Percentiles rank a stretch among this genome's conserved stretches.
Conservation (phyloP, 768 basidiomycete species). For the Royoungia palumana region DNA sequence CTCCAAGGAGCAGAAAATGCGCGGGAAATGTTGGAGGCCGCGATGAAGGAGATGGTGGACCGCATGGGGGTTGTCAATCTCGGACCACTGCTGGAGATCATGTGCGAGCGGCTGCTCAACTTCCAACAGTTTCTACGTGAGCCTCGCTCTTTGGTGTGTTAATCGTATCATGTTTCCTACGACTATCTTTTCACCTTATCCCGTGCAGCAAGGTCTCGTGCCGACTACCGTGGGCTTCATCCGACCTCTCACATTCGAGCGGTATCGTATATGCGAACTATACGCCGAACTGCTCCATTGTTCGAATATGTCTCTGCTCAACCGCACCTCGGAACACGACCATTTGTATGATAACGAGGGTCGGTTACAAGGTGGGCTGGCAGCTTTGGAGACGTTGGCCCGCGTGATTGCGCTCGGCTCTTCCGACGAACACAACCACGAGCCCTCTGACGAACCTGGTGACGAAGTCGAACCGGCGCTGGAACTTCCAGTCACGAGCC, state of each 20-base stretch:
- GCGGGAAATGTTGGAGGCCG: constrained; percentile 62
- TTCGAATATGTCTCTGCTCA: constrained; percentile 96
- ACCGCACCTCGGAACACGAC: constrained; percentile 67
- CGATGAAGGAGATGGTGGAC: constrained; percentile 79
- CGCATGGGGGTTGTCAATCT: constrained; percentile 90
- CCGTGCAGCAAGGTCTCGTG: constrained; percentile 57
- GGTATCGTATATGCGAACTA: constrained; percentile 93
- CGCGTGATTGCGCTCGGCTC: constrained; percentile 71
- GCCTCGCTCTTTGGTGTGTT: constrained; percentile 75
- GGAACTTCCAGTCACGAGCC: constrained; percentile 64
- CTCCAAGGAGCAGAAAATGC: constrained; percentile 53
- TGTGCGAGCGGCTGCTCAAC: constrained; percentile 63
- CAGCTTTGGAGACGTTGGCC: constrained; percentile 82
- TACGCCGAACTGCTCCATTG: constrained; percentile 97
- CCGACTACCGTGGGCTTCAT: constrained; percentile 72
- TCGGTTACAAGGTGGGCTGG: constrained; percentile 81
- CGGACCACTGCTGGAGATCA: constrained; percentile 70
- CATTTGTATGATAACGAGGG: constrained; percentile 80
- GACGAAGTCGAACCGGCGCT: constrained; percentile 59
- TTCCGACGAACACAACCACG: constrained; percentile 51
- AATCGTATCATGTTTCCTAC: not conserved
- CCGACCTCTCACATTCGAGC: constrained; percentile 86
- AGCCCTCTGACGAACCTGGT: constrained; percentile 54
- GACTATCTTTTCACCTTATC: constrained; percentile 9
- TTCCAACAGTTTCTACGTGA: constrained; percentile 66